Base-by-base conservation (phyloP, 2,329 filamentous ascomycete genomes). In the Scytalidium sp. region DNA sequence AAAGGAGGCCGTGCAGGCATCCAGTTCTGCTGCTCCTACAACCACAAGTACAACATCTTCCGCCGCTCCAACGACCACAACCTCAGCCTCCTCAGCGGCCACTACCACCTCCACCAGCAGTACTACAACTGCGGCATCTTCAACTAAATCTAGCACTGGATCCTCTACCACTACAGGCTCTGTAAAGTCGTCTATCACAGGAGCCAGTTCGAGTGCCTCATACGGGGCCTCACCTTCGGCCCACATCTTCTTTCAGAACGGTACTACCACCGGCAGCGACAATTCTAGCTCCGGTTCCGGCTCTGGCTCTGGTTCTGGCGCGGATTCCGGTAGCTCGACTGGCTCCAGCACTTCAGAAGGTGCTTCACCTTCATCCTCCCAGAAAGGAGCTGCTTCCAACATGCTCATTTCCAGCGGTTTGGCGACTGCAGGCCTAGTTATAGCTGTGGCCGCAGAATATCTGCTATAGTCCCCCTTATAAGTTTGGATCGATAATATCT, bases 201-300 rank as follows among this genome's bases (percentile, higher is more conserved):
- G 44, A 41, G 25, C 29, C 17, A 25, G 42, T 43, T 36, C 39
- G 20, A 50, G 29, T 11, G 50, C 51, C 17, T 47, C 50, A 9
- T 23, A 51, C 3, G n/a, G n/a, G n/a, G 51, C 50, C 20, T 32
- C 55, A 11, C 57, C 51, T 22, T 51, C 49, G 1, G 54, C 58
- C 8, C 60, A 61, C 41, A 52, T 63, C n/a, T 51, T 62, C 17
- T 60, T 61, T 29, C 52, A 64, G 45, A 55, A 54, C 25, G 47
- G 43, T 19, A 60, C 54, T 15, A 48, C 50, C 9, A 56, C 52
- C 19, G 32, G 39, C 20, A 47, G 21, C 11, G 41, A 39, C 6
- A 41, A 46, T 4, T 21, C 25, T 21, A 27, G 43, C 17, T 32
- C 43, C 10, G 48, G 44, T 19, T 53, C 53, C 4, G 46, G 47